Evolutionary conservation across 768 basidiomycete genomes (phyloP).

Genomic region (Boletus subparvulus): DNA sequence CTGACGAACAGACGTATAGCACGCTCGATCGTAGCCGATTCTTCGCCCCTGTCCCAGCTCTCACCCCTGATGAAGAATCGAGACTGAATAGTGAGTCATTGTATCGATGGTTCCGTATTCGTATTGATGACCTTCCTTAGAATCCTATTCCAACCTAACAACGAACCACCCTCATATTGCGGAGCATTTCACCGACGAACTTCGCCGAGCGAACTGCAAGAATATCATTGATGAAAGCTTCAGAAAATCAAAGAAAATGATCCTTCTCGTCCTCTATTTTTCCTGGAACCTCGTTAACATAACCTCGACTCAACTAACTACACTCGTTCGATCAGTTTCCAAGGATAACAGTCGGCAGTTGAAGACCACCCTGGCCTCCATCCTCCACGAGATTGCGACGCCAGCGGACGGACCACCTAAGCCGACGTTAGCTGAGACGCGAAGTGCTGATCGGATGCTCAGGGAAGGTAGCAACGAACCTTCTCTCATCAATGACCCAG

Average conservation of each 20-base stretch:
- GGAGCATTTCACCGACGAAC: constrained; percentile 20
- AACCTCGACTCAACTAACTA: constrained; percentile 11
- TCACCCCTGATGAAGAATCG: constrained; percentile 15
- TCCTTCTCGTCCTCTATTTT: constrained; percentile 18
- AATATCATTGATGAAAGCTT: constrained; percentile 19
- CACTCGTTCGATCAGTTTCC: constrained; percentile 15
- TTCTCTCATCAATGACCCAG: constrained; percentile 20
- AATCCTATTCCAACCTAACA: constrained; percentile 17
- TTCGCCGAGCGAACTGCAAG: constrained; percentile 15
- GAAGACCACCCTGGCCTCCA: constrained; percentile 11
- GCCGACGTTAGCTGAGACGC: constrained; percentile 10
- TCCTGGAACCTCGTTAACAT: constrained; percentile 12
- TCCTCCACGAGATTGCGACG: constrained; percentile 12
- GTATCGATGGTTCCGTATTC: neutral
- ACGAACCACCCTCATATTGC: constrained; percentile 17
- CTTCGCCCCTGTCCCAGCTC: constrained; percentile 10
- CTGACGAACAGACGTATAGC: constrained; percentile 7
- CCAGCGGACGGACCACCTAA: neutral
- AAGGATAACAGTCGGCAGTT: constrained; percentile 15
- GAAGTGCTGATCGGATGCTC: constrained; percentile 19
- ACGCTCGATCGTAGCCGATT: constrained; percentile 20
- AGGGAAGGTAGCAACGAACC: constrained; percentile 22
- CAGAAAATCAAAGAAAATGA: constrained; percentile 25
- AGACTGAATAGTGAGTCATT: constrained; percentile 10
- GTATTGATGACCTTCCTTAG: constrained; percentile 1